Base-by-base conservation (phyloP, 805 yeast genomes). In the Teunomyces panamensis region DNA sequence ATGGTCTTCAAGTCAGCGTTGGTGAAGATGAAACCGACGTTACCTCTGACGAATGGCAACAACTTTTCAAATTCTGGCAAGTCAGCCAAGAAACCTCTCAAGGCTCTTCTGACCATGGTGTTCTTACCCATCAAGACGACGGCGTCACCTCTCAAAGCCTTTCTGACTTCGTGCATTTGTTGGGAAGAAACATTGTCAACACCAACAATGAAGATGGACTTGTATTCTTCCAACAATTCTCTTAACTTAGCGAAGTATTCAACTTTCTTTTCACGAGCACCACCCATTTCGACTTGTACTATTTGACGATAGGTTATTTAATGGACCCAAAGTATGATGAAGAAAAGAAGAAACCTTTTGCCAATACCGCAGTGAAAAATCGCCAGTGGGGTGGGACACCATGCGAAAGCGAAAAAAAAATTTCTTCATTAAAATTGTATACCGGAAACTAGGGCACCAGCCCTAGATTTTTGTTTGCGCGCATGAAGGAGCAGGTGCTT, bases 61-160 rank as follows among this genome's bases (percentile, higher is more conserved):
- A 94, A 76, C 77, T 86, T 90, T 83, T 94, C 99, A 73, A 74
- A 87, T 67, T 94, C 97, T 74, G 98, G 97, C 78, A 89, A 82
- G 73, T 92, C 98, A 68, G 85, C 46, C 63, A 91, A 71, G 85
- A 89, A 89, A 68, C 90, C 94, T 81, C 99, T 90, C 83, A 94
- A 80, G 73, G 99, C 99, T 81, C 98, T 90, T 83, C 99, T 89
- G 63, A 94, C 96, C 98, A 94, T 92, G 84, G 99, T 94, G 97
- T 94, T 94, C 88, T 94, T 94, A 83, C 99, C 99, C 99, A 94
- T 94, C 70, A 94, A 81, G 63, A 94, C 91, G 63, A 88, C 94
- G 69, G 94, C 99, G 54, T 84, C 87, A 63, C 89, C 88, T 82
- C 99, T 90, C 70, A 94, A 85, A 60, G 89, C 78, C 84, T 87